These are phyloP conservation scores for Vaccinium macrocarpon DNA, from an alignment of 148 eudicot genomes.

Conservation along the genomic window DNA sequence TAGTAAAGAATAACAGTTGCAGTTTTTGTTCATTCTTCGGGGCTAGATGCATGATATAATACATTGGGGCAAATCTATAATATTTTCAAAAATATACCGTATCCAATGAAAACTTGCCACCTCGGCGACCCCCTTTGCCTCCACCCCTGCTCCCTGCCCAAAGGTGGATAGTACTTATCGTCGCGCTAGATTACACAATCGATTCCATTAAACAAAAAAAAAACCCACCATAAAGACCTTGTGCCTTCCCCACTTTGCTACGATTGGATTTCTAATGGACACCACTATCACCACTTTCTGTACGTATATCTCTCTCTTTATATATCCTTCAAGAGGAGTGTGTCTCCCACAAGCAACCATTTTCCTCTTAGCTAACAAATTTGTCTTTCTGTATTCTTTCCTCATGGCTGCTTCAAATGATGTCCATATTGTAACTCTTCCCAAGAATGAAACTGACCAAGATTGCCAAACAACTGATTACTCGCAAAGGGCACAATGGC, in stretches of 20 bases:
- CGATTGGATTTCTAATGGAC: conserved; percentile 1
- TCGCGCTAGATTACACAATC: too few relatives aligned
- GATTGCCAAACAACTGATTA: conserved; percentile 15
- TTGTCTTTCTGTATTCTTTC: background rate
- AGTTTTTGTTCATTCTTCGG: too few relatives aligned
- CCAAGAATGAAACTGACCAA: conserved; percentile 4
- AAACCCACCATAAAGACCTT: conserved; percentile 11
- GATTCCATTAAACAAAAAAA: background rate
- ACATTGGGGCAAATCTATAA: too few relatives aligned
- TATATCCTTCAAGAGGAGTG: conserved; percentile 5
- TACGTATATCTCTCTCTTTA: background rate
- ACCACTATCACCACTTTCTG: background rate
- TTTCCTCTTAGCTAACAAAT: background rate
- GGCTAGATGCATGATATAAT: too few relatives aligned
- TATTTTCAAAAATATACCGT: too few relatives aligned
- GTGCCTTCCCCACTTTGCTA: conserved; percentile 15
- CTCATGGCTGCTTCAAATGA: conserved; percentile 13
- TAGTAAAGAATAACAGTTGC: too few relatives aligned
- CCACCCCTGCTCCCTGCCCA: background rate
- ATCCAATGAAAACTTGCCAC: too few relatives aligned
- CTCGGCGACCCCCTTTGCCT: too few relatives aligned
- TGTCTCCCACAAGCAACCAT: conserved; percentile 8
- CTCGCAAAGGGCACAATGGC: conserved; percentile 32
- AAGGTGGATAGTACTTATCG: background rate
- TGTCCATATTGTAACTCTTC: background rate